Evolutionary conservation across 495 filamentous ascomycete genomes (phyloP), one percentile per base, ranked within the genome.

Genomic region (Xylaria scruposa): DNA sequence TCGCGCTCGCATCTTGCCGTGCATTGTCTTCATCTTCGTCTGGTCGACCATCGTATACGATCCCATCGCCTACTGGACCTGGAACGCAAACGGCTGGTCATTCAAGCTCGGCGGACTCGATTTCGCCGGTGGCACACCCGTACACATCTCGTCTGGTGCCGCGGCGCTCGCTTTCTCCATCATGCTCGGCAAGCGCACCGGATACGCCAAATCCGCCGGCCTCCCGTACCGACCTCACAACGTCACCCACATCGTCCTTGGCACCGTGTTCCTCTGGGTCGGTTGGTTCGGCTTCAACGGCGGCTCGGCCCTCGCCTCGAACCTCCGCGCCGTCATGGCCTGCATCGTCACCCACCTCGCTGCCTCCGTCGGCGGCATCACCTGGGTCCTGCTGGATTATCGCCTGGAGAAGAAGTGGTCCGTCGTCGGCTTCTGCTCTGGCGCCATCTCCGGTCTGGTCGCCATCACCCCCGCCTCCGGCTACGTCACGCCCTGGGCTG

Each of bases 281-380:
- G 96, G 96, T 77, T 98, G 97, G 96, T 86, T 99, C 72, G 97
- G 94, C 51, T 99, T 99, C 89, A 98, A 99, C 86, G 96, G 96
- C 75, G 96, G 96, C 59, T 98, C 95, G 9, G 83, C 96, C n/a
- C 97, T 98, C 76, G 96, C 97, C 77, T 93, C 97, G 69, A 99
- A 98, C 84, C 86, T 99, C 59, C 92, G 97, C 71, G 97, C 97
- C 29, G 89, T 91, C 65, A 96, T 98, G 91, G 95, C 96, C 44
- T 98, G 94, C 89, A 97, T 95, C 93, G 98, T 98, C 87, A 91
- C 92, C 53, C 97, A 97, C 84, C 77, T 98, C 75, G 95, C 94
- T 29, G 96, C 94, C 72, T 93, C 92, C 77, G 95, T 97, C 73
- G 95, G 87, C 26, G 91, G 93, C 61, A 91, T 94, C 70, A 91